phyloP scores from a whole-genome alignment of 768 basidiomycete genomes.

The Kwoniella sp. region DNA sequence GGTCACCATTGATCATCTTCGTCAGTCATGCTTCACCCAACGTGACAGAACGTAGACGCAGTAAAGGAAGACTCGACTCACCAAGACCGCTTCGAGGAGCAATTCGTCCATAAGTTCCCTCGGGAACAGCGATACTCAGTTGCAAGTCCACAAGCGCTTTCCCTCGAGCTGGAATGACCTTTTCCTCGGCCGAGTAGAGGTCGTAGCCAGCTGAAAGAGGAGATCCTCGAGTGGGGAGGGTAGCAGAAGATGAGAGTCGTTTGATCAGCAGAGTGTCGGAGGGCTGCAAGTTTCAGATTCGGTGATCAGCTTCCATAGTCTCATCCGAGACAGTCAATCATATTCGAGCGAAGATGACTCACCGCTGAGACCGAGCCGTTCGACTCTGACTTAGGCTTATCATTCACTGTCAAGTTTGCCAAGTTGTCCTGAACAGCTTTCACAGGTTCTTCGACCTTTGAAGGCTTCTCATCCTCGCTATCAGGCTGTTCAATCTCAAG shows the following conservation, averaged over 20 bases:
- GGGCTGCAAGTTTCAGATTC: slow-evolving; percentile 25
- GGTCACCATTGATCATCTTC: background rate
- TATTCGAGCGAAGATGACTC: no score
- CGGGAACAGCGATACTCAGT: slow-evolving; percentile 88
- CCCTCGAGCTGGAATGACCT: slow-evolving; percentile 80
- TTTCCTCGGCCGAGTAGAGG: slow-evolving; percentile 82
- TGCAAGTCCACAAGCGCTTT: slow-evolving; percentile 91
- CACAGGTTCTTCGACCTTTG: slow-evolving; percentile 6
- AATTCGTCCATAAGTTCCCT: slow-evolving; percentile 92
- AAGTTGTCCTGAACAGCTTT: slow-evolving; percentile 19
- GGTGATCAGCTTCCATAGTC: background rate
- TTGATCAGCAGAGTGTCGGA: slow-evolving; percentile 69
- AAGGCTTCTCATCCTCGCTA: slow-evolving; percentile 40
- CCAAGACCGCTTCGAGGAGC: slow-evolving; percentile 95
- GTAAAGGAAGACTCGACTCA: slow-evolving; percentile 57
- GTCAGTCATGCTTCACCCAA: background rate
- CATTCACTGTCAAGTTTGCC: slow-evolving; percentile 19
- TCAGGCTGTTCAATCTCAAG: slow-evolving; percentile 50
- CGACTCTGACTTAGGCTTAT: slow-evolving; percentile 7
- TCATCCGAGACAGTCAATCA: no score
- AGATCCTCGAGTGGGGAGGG: slow-evolving; percentile 82
- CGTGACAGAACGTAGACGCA: no score
- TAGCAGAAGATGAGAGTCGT: slow-evolving; percentile 77
- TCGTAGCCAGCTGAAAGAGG: slow-evolving; percentile 90
- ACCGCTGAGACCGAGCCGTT: background rate